phyloP scores from a whole-genome alignment of 257 asterid genomes.

The Apocynum venetum region DNA sequence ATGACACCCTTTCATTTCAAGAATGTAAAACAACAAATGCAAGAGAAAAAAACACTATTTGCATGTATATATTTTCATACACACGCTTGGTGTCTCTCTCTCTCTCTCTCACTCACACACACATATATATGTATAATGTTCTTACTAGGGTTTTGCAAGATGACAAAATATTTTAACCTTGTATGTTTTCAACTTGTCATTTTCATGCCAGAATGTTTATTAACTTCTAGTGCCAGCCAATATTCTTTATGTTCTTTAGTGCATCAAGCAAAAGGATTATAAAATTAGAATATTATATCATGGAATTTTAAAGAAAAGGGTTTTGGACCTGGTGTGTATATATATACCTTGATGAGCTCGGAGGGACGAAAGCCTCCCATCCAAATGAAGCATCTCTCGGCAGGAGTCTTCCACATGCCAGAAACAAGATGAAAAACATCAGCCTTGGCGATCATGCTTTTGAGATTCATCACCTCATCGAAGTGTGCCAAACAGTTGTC shows the following conservation, averaged over 20 bases:
- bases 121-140: neutral
- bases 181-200: constrained; percentile 6
- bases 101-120: neutral
- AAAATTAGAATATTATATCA: no score
- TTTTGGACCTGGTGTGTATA: no score
- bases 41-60: neutral
- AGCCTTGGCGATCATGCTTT: constrained; percentile 50
- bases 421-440: constrained; percentile 75
- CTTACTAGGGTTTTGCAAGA: constrained; percentile 18
- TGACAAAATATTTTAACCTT: neutral
- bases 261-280: neutral
- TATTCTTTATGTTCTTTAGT: constrained; percentile 5
- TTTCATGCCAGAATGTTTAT: constrained; percentile 10
- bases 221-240: constrained; percentile 2
- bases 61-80: no score
- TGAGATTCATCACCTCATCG: constrained; percentile 52
- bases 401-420: constrained; percentile 91
- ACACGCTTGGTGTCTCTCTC: neutral
- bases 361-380: constrained; percentile 90
- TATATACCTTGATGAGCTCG: constrained; percentile 67
- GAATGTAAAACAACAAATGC: neutral
- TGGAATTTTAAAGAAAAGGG: no score
- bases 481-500: constrained; percentile 62
- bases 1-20: constrained; percentile 1
- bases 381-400: constrained; percentile 90